Evolutionary conservation across 345 rosid genomes (phyloP).

Genomic region (Isatis tinctoria): DNA sequence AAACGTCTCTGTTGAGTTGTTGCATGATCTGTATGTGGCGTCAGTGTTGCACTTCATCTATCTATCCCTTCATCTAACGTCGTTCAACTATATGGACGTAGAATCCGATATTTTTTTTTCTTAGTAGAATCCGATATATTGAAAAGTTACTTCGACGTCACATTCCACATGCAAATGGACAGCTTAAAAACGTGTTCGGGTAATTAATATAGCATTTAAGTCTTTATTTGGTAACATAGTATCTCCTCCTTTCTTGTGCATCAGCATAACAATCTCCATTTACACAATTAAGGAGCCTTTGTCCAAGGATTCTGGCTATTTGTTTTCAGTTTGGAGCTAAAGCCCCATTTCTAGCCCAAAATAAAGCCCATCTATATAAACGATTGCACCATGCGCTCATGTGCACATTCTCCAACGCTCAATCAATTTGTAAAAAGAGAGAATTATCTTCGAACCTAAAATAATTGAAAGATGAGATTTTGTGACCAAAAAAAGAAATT

Average conservation of each 20-base stretch:
- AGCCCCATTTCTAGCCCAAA: not conserved
- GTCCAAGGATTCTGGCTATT: not conserved
- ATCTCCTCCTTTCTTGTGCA: not conserved
- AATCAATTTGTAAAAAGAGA: not conserved
- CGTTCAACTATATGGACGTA: not conserved
- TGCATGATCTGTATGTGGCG: not conserved
- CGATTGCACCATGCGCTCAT: not conserved
- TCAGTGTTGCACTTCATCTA: not conserved
- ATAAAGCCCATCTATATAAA: constrained; percentile 3
- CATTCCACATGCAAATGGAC: not conserved
- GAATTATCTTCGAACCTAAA: constrained; percentile 1
- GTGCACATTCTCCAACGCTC: constrained; percentile 20
- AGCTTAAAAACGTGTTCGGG: not conserved
- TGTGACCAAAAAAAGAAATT: not conserved
- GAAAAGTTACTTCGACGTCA: not conserved
- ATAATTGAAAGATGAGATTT: not conserved
- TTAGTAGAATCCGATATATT: not conserved
- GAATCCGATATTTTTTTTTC: not conserved
- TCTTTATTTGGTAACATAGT: not conserved
- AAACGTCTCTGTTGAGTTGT: not conserved
- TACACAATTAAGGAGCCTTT: not conserved
- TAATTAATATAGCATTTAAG: not conserved
- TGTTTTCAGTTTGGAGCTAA: not conserved
- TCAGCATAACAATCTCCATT: not conserved
- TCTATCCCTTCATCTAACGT: not conserved